Conservation (phyloP, 768 basidiomycete genomes). For the Butyriboletus loyo region DNA sequence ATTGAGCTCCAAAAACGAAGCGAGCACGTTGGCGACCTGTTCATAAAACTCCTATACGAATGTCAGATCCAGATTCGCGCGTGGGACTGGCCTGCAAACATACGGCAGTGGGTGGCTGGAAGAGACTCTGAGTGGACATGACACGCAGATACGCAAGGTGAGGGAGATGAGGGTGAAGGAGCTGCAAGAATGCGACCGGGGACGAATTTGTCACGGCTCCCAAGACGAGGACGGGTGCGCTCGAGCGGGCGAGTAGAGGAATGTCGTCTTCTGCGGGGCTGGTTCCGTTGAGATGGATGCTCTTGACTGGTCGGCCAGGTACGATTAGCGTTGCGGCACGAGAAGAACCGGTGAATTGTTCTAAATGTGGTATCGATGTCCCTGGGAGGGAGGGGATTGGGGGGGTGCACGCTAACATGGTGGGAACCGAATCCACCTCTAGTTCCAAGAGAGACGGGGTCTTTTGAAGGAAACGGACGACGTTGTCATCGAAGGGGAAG, state of each 20-base stretch:
- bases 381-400: constrained; percentile 25
- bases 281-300: constrained; percentile 59
- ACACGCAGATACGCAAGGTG: constrained; percentile 64
- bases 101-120: constrained; percentile 50
- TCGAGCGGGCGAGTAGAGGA: constrained; percentile 45
- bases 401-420: constrained; percentile 18
- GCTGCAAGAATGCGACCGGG: constrained; percentile 55
- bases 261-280: constrained; percentile 59
- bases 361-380: constrained; percentile 42
- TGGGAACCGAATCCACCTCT: constrained; percentile 45
- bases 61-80: not conserved
- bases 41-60: constrained; percentile 55
- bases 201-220: constrained; percentile 57
- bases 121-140: constrained; percentile 52
- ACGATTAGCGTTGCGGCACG: constrained; percentile 53
- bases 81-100: not conserved
- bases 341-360: constrained; percentile 61
- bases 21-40: constrained; percentile 54
- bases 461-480: constrained; percentile 56
- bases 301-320: constrained; percentile 63
- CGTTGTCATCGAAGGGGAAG: constrained; percentile 56
- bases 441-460: constrained; percentile 56
- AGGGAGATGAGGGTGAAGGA: constrained; percentile 55
- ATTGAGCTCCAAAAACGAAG: constrained; percentile 56
- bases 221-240: constrained; percentile 52